Conservation (phyloP, 176 grass and related monocot species). For the Phragmites australis region DNA sequence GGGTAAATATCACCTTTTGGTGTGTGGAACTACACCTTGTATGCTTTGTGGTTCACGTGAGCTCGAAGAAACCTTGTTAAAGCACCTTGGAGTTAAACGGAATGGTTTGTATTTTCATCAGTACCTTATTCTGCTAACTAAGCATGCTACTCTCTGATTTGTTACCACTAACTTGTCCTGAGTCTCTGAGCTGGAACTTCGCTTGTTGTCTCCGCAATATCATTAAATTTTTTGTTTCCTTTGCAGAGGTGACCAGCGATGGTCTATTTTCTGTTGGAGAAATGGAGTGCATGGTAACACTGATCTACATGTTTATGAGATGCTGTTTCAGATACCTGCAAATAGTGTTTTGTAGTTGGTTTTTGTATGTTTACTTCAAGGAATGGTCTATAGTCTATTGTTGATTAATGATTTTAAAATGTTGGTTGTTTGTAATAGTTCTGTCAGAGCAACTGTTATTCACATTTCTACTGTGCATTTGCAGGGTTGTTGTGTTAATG, state of each 20-base stretch:
- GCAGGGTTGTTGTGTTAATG: slow-evolving; percentile 85
- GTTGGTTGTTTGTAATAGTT: not conserved
- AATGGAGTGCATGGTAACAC: slow-evolving; percentile 97
- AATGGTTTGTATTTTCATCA: slow-evolving; percentile 63
- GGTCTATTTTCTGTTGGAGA: slow-evolving; percentile 96
- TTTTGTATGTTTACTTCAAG: slow-evolving; percentile 1
- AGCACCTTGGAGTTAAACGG: slow-evolving; percentile 94
- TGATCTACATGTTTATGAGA: not conserved
- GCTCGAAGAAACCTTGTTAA: slow-evolving; percentile 82
- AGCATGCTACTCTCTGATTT: slow-evolving; percentile 1
- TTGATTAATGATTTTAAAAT: slow-evolving; percentile 4
- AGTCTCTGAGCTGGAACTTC: not conserved
- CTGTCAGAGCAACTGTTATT: not conserved
- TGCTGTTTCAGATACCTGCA: not conserved
- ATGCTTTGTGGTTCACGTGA: slow-evolving; percentile 96
- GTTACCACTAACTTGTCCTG: slow-evolving; percentile 19
- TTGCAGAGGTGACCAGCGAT: slow-evolving; percentile 90
- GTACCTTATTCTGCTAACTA: not conserved
- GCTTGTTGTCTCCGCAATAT: not conserved
- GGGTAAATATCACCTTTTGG: slow-evolving; percentile 94
- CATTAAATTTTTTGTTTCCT: slow-evolving; percentile 37
- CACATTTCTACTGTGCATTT: not conserved
- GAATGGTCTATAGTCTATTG: slow-evolving; percentile 1
- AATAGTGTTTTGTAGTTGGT: not conserved
- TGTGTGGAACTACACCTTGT: slow-evolving; percentile 99